Evolutionary conservation across 2,329 filamentous ascomycete genomes (phyloP).

Genomic region (Chaetomiaceae sp.): DNA sequence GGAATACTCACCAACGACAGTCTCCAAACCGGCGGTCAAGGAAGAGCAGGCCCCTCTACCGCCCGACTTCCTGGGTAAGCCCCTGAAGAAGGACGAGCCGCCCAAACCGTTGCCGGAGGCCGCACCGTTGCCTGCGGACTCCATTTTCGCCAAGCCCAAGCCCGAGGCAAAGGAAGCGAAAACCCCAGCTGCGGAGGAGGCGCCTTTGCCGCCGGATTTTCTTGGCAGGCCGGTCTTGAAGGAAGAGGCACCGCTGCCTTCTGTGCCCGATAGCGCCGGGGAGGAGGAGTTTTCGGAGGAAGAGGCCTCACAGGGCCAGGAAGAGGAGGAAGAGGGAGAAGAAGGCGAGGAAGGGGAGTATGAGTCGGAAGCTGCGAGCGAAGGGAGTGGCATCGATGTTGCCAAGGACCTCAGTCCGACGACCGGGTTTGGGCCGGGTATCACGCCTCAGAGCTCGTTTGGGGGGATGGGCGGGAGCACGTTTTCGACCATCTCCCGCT

Average conservation of each 20-base stretch:
- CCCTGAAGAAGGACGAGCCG: constrained; percentile 12
- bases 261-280: constrained; percentile 33
- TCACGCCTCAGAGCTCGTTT: constrained; percentile 58
- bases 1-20: constrained; percentile 31
- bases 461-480: constrained; percentile 42
- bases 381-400: constrained; percentile 62
- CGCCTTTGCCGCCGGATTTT: constrained; percentile 29
- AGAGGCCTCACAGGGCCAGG: constrained; percentile 30
- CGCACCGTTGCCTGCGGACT: constrained; percentile 34
- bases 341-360: constrained; percentile 44
- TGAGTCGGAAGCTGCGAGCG: constrained; percentile 42
- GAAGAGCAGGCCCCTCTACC: constrained; percentile 29
- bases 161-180: constrained; percentile 19
- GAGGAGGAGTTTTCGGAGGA: constrained; percentile 37
- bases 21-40: constrained; percentile 27
- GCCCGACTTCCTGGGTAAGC: constrained; percentile 21
- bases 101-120: constrained; percentile 15
- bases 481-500: constrained; percentile 44
- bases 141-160: constrained; percentile 31
- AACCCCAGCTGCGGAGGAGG: constrained; percentile 17
- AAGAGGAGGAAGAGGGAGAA: constrained; percentile 34
- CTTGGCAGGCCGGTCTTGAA: constrained; percentile 29
- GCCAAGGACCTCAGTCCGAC: constrained; percentile 59
- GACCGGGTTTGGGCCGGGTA: constrained; percentile 37
- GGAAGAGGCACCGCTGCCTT: constrained; percentile 27